A percentile compares a stretch with the other conserved stretches of the same genome.
Conservation (phyloP, 805 yeast genomes). For the Saccharomyces cerevisiae region DNA sequence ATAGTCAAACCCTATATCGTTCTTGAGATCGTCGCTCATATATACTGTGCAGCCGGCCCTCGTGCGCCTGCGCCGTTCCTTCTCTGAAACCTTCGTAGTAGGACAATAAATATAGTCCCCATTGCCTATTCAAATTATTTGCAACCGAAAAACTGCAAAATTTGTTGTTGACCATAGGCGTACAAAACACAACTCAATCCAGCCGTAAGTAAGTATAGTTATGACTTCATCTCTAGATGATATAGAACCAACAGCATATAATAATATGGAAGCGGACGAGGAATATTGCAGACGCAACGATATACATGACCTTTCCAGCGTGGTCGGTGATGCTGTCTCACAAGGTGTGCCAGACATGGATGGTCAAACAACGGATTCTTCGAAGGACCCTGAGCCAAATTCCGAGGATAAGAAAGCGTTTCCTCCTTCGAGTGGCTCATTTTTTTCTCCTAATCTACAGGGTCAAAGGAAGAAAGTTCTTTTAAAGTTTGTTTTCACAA, state of each 20-base stretch:
- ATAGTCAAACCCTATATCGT: too few species aligned
- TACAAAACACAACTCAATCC: not conserved
- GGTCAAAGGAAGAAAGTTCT: constrained; percentile 6
- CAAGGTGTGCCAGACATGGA: not conserved
- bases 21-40: not conserved
- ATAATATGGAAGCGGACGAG: not conserved
- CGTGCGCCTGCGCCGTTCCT: not conserved
- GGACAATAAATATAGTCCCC: not conserved
- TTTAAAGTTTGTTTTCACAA: constrained; percentile 3
- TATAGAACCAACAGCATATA: not conserved
- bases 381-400: not conserved
- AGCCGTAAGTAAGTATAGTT: too few species aligned
- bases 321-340: not conserved
- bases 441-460: constrained; percentile 10
- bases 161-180: not conserved
- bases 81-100: not conserved
- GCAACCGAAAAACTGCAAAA: not conserved
- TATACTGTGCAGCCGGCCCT: not conserved
- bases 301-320: not conserved
- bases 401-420: not conserved
- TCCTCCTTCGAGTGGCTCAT: not conserved
- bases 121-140: too few species aligned
- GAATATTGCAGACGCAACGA: not conserved
- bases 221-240: not conserved
- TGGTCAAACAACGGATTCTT: not conserved